A percentile compares a stretch with the other conserved stretches of the same genome.
phyloP scores from a whole-genome alignment of 768 basidiomycete species.

The Pluteus cervinus region DNA sequence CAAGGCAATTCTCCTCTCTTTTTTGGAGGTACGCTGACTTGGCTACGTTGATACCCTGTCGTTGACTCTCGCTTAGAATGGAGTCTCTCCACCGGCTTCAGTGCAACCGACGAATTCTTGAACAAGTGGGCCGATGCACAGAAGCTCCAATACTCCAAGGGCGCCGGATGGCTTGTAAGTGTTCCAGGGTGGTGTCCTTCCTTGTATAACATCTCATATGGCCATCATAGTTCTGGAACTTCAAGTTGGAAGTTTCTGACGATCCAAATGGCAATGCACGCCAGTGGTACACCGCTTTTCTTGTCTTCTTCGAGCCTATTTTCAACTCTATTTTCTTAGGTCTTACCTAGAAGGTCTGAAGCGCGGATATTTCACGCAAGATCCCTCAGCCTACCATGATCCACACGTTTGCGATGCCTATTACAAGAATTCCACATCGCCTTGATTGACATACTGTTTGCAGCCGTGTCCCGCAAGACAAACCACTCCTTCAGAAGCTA shows the following conservation, averaged over 20 bases:
- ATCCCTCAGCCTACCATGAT: conserved; percentile 52
- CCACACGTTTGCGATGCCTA: conserved; percentile 61
- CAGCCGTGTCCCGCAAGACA: too few relatives aligned
- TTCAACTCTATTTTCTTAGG: conserved; percentile 32
- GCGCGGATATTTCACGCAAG: conserved; percentile 54
- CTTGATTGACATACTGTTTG: too few relatives aligned
- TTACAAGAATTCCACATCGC: conserved; percentile 17
- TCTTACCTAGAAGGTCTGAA: conserved; percentile 61
- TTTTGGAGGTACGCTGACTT: conserved; percentile 28
- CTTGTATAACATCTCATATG: neutral
- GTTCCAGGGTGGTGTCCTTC: too few relatives aligned
- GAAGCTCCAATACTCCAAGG: conserved; percentile 55
- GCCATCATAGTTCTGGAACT: conserved; percentile 53
- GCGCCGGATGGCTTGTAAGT: conserved; percentile 64
- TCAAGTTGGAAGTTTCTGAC: conserved; percentile 58
- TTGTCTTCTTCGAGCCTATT: neutral
- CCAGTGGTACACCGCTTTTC: conserved; percentile 48
- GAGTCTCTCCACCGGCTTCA: conserved; percentile 57
- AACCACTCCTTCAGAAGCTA: too few relatives aligned
- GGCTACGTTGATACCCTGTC: neutral
- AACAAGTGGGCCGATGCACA: conserved; percentile 71
- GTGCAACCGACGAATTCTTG: conserved; percentile 56
- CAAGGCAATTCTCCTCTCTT: conserved; percentile 33
- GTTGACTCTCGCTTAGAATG: conserved; percentile 25
- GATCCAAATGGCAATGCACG: conserved; percentile 46